Evolutionary conservation across 805 yeast genomes (phyloP).

Genomic region (Ogataea methanolica): DNA sequence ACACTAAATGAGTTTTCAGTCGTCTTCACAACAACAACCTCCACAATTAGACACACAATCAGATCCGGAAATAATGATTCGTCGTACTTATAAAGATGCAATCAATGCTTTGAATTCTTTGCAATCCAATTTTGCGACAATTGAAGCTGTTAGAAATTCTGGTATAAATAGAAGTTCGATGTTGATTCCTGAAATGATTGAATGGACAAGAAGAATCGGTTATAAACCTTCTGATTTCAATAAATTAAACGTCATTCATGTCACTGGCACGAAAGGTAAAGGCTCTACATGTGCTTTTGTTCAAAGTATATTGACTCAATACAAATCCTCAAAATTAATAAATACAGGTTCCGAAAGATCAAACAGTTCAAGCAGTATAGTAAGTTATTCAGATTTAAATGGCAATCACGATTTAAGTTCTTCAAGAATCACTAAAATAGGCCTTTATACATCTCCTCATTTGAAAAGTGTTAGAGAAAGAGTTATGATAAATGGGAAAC

Average conservation of each 20-base stretch:
- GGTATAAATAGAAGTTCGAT: conserved; percentile 60
- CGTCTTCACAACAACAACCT: not conserved
- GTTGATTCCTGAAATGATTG: conserved; percentile 81
- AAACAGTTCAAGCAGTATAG: not conserved
- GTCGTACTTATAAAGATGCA: conserved; percentile 56
- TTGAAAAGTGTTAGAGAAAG: conserved; percentile 89
- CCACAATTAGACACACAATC: not conserved
- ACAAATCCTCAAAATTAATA: conserved; percentile 26
- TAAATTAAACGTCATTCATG: conserved; percentile 74
- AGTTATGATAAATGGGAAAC: conserved; percentile 80
- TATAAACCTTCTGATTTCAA: conserved; percentile 65
- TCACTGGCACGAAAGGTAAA: conserved; percentile 98
- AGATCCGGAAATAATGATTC: conserved; percentile 16
- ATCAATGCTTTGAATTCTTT: conserved; percentile 75
- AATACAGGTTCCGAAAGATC: conserved; percentile 7
- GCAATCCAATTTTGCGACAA: conserved; percentile 87
- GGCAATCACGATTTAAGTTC: not conserved
- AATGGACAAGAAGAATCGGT: conserved; percentile 71
- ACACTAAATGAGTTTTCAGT: not conserved
- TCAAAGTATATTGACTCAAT: conserved; percentile 71
- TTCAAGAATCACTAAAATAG: conserved; percentile 55
- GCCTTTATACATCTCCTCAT: conserved; percentile 96
- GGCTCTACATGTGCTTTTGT: conserved; percentile 97
- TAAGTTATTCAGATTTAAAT: not conserved
- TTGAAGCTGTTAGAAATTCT: conserved; percentile 73